Conservation (phyloP, 106 monocot genomes). For the Allium cepa region DNA sequence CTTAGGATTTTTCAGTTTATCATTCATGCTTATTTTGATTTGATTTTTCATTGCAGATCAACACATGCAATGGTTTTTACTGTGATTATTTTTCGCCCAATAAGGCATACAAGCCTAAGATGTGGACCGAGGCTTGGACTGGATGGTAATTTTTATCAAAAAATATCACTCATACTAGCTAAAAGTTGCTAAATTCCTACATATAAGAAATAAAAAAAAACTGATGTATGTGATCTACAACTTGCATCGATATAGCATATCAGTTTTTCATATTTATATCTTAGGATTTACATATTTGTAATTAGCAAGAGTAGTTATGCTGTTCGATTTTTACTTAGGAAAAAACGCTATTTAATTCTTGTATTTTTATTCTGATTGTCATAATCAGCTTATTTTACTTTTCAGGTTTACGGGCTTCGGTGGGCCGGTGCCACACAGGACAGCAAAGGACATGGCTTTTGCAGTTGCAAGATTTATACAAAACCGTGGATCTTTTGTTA, state of each 20-base stretch:
- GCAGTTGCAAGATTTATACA: constrained; percentile 89
- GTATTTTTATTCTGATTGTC: too few species aligned
- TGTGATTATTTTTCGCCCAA: constrained; percentile 82
- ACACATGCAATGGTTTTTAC: constrained; percentile 95
- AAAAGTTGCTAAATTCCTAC: neutral
- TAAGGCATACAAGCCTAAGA: constrained; percentile 73
- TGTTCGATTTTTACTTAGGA: too few species aligned
- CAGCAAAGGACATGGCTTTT: constrained; percentile 89
- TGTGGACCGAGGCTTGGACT: constrained; percentile 98
- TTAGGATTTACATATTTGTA: neutral
- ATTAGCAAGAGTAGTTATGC: too few species aligned
- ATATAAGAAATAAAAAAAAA: neutral
- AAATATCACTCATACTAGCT: neutral
- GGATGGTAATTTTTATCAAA: constrained; percentile 45
- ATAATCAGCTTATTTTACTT: too few species aligned
- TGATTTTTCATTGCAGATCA: constrained; percentile 38
- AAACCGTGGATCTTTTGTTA: constrained; percentile 91
- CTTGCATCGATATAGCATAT: neutral
- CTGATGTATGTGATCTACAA: neutral
- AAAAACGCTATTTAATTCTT: too few species aligned
- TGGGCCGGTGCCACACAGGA: constrained; percentile 67
- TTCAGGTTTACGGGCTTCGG: constrained; percentile 89
- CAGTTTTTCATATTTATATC: neutral
- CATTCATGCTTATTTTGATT: constrained; percentile 46
- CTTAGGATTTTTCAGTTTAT: neutral